A percentile compares a stretch with the other conserved stretches of the same genome.
Evolutionary conservation across 1,139 yeast genomes (phyloP).

Genomic region (Saccharomyces pastorianus): DNA sequence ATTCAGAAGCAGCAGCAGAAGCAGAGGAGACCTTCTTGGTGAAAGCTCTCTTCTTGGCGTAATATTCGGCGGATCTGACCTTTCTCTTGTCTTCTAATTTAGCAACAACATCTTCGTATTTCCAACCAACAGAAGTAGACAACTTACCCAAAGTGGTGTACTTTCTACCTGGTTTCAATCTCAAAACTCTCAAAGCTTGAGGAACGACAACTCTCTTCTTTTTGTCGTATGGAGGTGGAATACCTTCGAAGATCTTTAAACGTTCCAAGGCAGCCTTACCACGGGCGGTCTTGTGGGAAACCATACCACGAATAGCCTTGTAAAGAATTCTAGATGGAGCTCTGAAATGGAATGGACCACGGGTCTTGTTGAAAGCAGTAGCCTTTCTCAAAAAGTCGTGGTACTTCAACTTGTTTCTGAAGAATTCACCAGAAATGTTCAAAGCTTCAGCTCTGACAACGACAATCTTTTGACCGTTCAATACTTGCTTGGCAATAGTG

Average conservation of each 20-base stretch:
- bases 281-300: constrained; percentile 99
- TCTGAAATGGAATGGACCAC: constrained; percentile 99
- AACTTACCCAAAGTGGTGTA: constrained; percentile 97
- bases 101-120: constrained; percentile 96
- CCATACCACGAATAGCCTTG: constrained; percentile 99
- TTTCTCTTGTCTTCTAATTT: constrained; percentile 99
- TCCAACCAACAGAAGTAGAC: constrained; percentile 98
- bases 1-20: constrained; percentile 57
- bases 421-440: constrained; percentile 98
- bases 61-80: constrained; percentile 98
- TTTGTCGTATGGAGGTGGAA: constrained; percentile 99
- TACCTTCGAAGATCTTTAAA: constrained; percentile 98
- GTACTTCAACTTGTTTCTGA: constrained; percentile 99
- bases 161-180: constrained; percentile 99
- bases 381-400: constrained; percentile 99
- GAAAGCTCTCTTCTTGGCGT: constrained; percentile 96
- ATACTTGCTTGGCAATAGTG: constrained; percentile 94
- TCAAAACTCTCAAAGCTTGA: constrained; percentile 97
- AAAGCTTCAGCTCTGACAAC: constrained; percentile 96
- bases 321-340: constrained; percentile 99
- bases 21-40: constrained; percentile 87
- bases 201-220: constrained; percentile 99
- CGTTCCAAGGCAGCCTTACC: constrained; percentile 99
- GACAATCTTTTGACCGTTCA: constrained; percentile 96
- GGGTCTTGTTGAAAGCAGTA: constrained; percentile 95